Conservation (phyloP, 495 filamentous ascomycete genomes). For the Aspergillus sclerotioniger region DNA sequence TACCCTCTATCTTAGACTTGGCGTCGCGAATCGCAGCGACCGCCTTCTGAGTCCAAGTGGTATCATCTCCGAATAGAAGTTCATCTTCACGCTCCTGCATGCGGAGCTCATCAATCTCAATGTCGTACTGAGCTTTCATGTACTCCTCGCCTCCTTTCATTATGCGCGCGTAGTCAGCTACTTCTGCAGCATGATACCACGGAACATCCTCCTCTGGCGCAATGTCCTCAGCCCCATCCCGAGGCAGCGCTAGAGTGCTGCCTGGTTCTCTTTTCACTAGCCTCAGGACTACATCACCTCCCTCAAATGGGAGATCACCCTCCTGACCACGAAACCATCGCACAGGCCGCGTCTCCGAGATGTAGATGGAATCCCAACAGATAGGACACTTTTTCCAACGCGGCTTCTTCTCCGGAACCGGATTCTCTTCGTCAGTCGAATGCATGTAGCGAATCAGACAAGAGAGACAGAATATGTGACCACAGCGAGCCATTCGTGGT, state of each 20-base stretch:
- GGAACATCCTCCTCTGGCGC: constrained; percentile 72
- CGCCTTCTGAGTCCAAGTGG: constrained; percentile 86
- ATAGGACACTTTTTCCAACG: constrained; percentile 96
- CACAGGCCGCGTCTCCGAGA: constrained; percentile 85
- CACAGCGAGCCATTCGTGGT: constrained; percentile 95
- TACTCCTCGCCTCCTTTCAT: constrained; percentile 94
- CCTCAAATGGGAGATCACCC: constrained; percentile 70
- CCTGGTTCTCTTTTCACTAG: constrained; percentile 74
- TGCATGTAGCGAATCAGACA: constrained; percentile 97
- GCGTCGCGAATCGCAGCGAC: constrained; percentile 65
- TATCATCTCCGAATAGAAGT: constrained; percentile 88
- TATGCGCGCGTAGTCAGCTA: constrained; percentile 89
- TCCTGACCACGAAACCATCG: constrained; percentile 92
- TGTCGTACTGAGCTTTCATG: constrained; percentile 73
- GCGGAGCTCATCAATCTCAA: constrained; percentile 71
- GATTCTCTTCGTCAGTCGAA: constrained; percentile 65
- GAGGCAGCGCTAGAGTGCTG: constrained; percentile 82
- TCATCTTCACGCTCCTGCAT: constrained; percentile 84
- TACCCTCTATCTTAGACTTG: constrained; percentile 67
- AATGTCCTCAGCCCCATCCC: constrained; percentile 73
- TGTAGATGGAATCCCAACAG: constrained; percentile 85
- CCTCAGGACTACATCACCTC: constrained; percentile 83
- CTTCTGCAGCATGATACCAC: constrained; percentile 92
- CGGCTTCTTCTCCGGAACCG: constrained; percentile 63
- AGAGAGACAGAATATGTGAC: constrained; percentile 94